Evolutionary conservation across 75 land plant species (phyloP).

Genomic region (Pinus tabuliformis): DNA sequence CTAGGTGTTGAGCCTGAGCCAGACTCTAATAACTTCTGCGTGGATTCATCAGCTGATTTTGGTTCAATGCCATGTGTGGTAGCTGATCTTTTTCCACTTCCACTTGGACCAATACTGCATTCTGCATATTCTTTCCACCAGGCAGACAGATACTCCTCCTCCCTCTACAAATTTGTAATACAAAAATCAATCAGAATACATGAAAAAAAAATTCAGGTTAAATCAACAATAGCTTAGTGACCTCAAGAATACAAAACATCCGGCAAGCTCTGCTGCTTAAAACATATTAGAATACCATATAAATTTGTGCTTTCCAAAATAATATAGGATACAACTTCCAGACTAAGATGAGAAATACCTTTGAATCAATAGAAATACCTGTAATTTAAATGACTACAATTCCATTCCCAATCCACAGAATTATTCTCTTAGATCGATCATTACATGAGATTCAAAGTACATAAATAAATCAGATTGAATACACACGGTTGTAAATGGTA

Average conservation of each 20-base stretch:
- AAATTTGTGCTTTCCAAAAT: background rate
- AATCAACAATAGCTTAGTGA: background rate
- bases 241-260: background rate
- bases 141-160: constrained; percentile 81
- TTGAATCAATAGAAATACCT: too few species aligned
- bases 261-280: background rate
- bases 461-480: too few species aligned
- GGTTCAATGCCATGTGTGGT: constrained; percentile 4
- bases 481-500: too few species aligned
- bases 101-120: constrained; percentile 90
- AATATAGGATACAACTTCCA: too few species aligned
- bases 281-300: background rate
- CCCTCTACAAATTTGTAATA: constrained; percentile 47
- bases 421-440: too few species aligned
- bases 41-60: background rate
- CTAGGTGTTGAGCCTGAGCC: constrained; percentile 6
- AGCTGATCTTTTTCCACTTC: constrained; percentile 4
- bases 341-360: too few species aligned
- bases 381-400: too few species aligned
- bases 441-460: too few species aligned
- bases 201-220: background rate
- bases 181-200: background rate
- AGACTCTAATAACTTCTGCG: background rate
- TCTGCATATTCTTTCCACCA: constrained; percentile 99
- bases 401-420: too few species aligned